These are phyloP conservation scores for Sporisorium exsertum DNA, from an alignment of 1,284 basidiomycete genomes.

Conservation along the genomic window DNA sequence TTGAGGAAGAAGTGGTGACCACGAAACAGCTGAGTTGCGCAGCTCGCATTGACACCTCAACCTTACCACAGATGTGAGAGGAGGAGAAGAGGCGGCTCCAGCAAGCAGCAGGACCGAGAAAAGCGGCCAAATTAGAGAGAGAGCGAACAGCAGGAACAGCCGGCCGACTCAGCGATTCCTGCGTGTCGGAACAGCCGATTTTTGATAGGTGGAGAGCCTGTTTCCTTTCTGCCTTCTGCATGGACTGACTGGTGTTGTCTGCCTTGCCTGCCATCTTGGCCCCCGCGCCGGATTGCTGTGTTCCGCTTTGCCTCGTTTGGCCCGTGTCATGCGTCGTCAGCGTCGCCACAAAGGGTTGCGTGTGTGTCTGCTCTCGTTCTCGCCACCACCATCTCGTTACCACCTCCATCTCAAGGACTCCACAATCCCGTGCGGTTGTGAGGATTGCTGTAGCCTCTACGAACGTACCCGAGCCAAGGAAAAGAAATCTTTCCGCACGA, in stretches of 20 bases:
- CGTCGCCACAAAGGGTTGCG: constrained; percentile 23
- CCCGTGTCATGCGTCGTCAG: constrained; percentile 34
- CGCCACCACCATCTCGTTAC: constrained; percentile 19
- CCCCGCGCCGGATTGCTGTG: constrained; percentile 10
- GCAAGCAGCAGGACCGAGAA: too few species aligned
- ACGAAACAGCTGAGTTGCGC: too few species aligned
- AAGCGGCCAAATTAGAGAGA: neutral
- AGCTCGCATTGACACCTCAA: too few species aligned
- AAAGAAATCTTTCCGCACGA: constrained; percentile 1
- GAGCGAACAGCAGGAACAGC: neutral
- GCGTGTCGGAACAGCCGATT: neutral
- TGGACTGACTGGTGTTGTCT: constrained; percentile 10
- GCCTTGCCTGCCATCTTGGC: neutral
- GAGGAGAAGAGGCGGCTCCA: too few species aligned
- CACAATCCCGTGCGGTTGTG: neutral
- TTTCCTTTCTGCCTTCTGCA: neutral
- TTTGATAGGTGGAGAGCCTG: neutral
- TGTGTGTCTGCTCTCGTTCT: neutral
- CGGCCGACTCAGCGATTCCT: neutral
- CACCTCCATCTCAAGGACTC: neutral
- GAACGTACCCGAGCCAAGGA: neutral
- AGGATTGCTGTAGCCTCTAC: neutral
- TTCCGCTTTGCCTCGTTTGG: constrained; percentile 2
- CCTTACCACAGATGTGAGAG: too few species aligned
- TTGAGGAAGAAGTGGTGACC: too few species aligned